Conservation (phyloP, 306 rosid species). For the Senna tora region DNA sequence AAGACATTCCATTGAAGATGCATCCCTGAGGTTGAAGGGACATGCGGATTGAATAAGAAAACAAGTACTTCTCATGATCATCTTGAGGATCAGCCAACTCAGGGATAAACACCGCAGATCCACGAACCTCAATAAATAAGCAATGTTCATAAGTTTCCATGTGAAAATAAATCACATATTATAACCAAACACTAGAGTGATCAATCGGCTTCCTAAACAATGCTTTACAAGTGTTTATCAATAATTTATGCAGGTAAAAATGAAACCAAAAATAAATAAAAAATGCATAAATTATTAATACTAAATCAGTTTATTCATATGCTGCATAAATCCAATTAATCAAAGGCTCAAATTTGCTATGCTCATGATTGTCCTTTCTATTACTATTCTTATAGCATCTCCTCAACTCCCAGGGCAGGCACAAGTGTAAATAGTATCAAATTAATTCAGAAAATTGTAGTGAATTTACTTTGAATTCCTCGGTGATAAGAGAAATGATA, state of each 20-base stretch:
- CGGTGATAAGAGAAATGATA: slow-evolving; percentile 10
- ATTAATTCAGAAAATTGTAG: neutral
- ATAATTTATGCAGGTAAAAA: neutral
- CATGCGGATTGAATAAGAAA: slow-evolving; percentile 83
- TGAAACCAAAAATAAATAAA: neutral
- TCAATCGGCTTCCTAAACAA: neutral
- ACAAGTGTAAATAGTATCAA: neutral
- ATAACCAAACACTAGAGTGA: neutral
- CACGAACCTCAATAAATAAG: slow-evolving; percentile 64
- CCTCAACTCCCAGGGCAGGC: neutral
- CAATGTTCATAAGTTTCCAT: slow-evolving; percentile 37
- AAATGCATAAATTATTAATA: neutral
- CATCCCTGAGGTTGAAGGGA: slow-evolving; percentile 78
- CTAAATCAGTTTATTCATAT: neutral
- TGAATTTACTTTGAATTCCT: neutral
- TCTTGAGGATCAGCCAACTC: slow-evolving; percentile 52
- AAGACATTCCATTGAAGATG: slow-evolving; percentile 56
- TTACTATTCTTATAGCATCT: neutral
- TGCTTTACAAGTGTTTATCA: neutral
- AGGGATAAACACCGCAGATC: slow-evolving; percentile 77
- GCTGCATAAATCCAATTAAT: neutral
- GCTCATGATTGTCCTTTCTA: neutral
- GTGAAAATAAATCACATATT: slow-evolving; percentile 6
- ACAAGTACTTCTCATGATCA: slow-evolving; percentile 46
- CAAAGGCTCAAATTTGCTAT: neutral